Evolutionary conservation across 2,329 filamentous ascomycete genomes (phyloP).

Genomic region (Diaporthe citriasiana): DNA sequence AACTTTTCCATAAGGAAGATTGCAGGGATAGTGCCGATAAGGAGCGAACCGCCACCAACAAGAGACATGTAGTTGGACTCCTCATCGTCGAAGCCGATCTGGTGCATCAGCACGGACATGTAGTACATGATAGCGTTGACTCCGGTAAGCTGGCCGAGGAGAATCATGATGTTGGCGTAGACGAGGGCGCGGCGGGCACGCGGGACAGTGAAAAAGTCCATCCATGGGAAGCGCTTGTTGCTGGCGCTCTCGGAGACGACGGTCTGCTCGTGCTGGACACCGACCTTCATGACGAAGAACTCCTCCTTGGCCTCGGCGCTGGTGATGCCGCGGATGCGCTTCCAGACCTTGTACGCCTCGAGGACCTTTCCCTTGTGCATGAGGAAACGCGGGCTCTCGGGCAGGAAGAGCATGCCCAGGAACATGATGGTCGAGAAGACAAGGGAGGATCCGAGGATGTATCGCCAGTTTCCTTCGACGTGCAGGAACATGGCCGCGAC

Average conservation of each 20-base stretch:
- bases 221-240: constrained; percentile 74
- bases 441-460: constrained; percentile 79
- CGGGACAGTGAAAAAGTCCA: constrained; percentile 80
- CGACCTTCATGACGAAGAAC: constrained; percentile 79
- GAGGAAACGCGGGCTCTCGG: constrained; percentile 77
- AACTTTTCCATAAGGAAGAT: constrained; percentile 80
- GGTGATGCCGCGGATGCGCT: constrained; percentile 75
- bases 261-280: constrained; percentile 70
- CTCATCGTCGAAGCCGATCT: constrained; percentile 75
- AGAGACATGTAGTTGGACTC: constrained; percentile 81
- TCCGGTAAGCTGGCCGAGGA: constrained; percentile 79
- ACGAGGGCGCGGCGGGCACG: constrained; percentile 76
- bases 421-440: constrained; percentile 76
- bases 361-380: constrained; percentile 75
- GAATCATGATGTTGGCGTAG: constrained; percentile 79
- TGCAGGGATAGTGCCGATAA: constrained; percentile 77
- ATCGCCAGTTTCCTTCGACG: constrained; percentile 80
- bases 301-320: constrained; percentile 73
- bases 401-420: constrained; percentile 78
- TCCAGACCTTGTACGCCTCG: constrained; percentile 78
- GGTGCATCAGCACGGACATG: constrained; percentile 76
- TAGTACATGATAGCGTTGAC: constrained; percentile 81
- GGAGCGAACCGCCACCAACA: constrained; percentile 76
- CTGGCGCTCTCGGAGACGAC: constrained; percentile 63
- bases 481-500: constrained; percentile 80